phyloP scores from a whole-genome alignment of 1,284 basidiomycete genomes.

The Sutorius eximius region DNA sequence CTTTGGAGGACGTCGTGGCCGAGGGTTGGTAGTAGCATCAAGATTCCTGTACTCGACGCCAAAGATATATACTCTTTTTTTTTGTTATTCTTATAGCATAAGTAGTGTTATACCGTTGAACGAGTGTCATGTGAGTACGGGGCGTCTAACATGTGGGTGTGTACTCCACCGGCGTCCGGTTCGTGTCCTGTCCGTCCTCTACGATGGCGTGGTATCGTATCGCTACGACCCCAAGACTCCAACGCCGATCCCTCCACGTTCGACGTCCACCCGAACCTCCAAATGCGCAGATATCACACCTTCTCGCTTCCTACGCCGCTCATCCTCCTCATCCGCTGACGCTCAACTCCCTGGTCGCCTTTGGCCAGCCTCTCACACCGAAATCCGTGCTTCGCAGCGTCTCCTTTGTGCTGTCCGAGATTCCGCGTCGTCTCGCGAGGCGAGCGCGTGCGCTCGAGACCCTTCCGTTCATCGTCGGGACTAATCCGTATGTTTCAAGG shows the following conservation, averaged over 20 bases:
- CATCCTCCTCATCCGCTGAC: conserved; percentile 53
- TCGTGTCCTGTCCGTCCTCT: neutral
- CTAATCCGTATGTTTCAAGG: conserved; percentile 83
- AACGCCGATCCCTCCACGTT: conserved; percentile 24
- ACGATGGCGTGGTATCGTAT: conserved; percentile 2
- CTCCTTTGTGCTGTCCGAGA: conserved; percentile 67
- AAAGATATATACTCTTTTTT: conserved; percentile 28
- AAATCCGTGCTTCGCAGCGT: conserved; percentile 70
- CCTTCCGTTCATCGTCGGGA: conserved; percentile 85
- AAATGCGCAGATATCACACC: conserved; percentile 27
- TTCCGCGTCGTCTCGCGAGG: conserved; percentile 70
- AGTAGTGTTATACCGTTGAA: neutral
- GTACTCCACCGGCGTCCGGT: conserved; percentile 1
- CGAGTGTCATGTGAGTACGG: neutral
- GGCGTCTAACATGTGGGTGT: neutral
- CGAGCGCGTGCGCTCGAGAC: conserved; percentile 70
- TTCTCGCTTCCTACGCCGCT: conserved; percentile 34
- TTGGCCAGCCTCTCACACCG: conserved; percentile 68
- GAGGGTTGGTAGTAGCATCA: conserved; percentile 4
- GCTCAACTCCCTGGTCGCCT: conserved; percentile 68
- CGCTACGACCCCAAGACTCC: conserved; percentile 3
- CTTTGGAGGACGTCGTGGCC: conserved; percentile 1
- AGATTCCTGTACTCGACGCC: conserved; percentile 25
- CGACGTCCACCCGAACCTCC: conserved; percentile 31
- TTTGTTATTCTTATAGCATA: conserved; percentile 25